phyloP scores from a whole-genome alignment of 192 early-diverging fungal species.

The Funneliformis geosporum region DNA sequence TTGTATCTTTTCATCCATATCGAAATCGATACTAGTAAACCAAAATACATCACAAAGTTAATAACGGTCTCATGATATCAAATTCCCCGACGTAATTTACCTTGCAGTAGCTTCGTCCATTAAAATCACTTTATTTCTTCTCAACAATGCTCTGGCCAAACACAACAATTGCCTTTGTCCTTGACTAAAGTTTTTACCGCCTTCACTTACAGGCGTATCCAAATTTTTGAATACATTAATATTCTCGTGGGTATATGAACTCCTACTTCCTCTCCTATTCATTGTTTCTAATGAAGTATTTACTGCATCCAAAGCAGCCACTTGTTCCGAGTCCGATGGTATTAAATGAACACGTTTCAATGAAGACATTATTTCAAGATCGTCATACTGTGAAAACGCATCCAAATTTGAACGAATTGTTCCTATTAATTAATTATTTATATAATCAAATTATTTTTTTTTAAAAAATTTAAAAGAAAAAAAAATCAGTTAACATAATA shows the following conservation, averaged over 20 bases:
- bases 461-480: neutral
- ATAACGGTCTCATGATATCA: neutral
- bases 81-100: neutral
- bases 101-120: constrained; percentile 50
- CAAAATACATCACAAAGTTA: constrained; percentile 35
- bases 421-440: constrained; percentile 30
- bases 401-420: constrained; percentile 84
- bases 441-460: neutral
- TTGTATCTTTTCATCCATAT: constrained; percentile 62
- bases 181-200: constrained; percentile 76
- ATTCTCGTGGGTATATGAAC: neutral
- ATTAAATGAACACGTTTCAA: constrained; percentile 74
- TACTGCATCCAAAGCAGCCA: constrained; percentile 13
- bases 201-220: constrained; percentile 80
- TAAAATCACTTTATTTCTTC: constrained; percentile 58
- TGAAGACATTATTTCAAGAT: constrained; percentile 74
- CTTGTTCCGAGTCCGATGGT: constrained; percentile 31
- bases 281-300: constrained; percentile 24
- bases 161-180: constrained; percentile 81
- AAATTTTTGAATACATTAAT: constrained; percentile 48
- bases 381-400: constrained; percentile 77
- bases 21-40: constrained; percentile 65
- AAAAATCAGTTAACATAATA: neutral
- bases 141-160: constrained; percentile 77
- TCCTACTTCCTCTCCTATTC: neutral